Conservation (phyloP, 129 eudicot species). For the Smallanthus sonchifolius region DNA sequence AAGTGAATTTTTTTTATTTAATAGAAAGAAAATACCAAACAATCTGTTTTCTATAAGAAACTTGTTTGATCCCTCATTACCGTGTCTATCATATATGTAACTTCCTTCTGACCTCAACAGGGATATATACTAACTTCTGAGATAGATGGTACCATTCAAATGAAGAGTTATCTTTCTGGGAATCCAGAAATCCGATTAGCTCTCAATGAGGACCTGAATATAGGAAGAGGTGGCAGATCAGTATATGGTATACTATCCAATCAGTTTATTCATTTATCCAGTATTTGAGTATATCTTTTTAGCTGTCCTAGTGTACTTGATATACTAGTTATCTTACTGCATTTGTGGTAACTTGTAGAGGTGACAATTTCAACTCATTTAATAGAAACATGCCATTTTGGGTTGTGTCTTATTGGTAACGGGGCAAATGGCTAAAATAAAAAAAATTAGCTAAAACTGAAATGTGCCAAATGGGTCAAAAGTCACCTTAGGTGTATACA, state of each 20-base stretch:
- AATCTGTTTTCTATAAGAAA: neutral
- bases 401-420: neutral
- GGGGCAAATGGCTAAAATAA: neutral
- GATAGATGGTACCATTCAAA: conserved; percentile 96
- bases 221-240: conserved; percentile 83
- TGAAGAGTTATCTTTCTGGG: conserved; percentile 98
- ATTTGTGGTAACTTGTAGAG: neutral
- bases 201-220: conserved; percentile 78
- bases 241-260: conserved; percentile 51
- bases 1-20: neutral
- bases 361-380: neutral
- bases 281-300: neutral
- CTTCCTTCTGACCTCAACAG: conserved; percentile 36
- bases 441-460: neutral
- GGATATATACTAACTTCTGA: conserved; percentile 93
- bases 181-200: conserved; percentile 95
- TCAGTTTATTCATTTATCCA: conserved; percentile 4
- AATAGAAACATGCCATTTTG: neutral
- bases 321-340: conserved; percentile 1
- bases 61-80: neutral
- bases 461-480: neutral
- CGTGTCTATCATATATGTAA: neutral
- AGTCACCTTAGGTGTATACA: neutral
- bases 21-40: conserved; percentile 5
- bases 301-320: neutral